These are phyloP conservation scores for Conoideocrella luteorostrata DNA, from an alignment of 2,329 filamentous ascomycete genomes.

Conservation along the genomic window DNA sequence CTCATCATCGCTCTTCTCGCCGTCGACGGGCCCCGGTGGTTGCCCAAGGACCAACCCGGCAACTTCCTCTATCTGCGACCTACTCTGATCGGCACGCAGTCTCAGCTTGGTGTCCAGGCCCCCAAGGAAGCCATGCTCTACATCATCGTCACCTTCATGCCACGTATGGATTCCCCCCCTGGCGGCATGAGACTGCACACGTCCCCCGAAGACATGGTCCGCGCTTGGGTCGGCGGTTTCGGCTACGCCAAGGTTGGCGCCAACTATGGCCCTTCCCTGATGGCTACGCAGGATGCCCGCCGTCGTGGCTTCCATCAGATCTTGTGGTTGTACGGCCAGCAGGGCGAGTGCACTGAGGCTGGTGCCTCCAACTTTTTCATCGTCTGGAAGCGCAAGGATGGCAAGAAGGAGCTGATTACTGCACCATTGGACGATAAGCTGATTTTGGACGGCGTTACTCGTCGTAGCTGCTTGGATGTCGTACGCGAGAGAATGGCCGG, in stretches of 20 bases:
- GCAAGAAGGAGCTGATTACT: constrained; percentile 64
- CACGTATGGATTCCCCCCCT: constrained; percentile 42
- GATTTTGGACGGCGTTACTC: constrained; percentile 85
- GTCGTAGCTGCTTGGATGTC: constrained; percentile 71
- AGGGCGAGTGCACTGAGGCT: constrained; percentile 79
- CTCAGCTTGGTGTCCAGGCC: constrained; percentile 72
- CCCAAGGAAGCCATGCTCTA: constrained; percentile 84
- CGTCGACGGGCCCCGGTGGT: constrained; percentile 71
- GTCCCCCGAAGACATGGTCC: constrained; percentile 72
- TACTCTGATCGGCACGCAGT: constrained; percentile 76
- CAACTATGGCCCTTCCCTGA: constrained; percentile 82
- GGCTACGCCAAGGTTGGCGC: constrained; percentile 89
- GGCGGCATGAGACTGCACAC: constrained; percentile 70
- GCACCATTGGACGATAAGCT: constrained; percentile 76
- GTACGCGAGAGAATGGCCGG: constrained; percentile 54
- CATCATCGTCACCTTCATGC: constrained; percentile 64
- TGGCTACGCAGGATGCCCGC: constrained; percentile 70
- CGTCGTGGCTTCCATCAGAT: constrained; percentile 77
- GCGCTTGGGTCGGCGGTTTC: constrained; percentile 90
- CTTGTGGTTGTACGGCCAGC: constrained; percentile 81
- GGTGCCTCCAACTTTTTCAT: constrained; percentile 91
- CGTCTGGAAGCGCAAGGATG: constrained; percentile 55
- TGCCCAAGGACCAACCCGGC: constrained; percentile 62
- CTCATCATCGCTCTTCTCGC: constrained; percentile 66
- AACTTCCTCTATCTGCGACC: constrained; percentile 79